These are phyloP conservation scores for Fomitiporia mediterranea DNA, from an alignment of 1,284 basidiomycete genomes.

Conservation along the genomic window DNA sequence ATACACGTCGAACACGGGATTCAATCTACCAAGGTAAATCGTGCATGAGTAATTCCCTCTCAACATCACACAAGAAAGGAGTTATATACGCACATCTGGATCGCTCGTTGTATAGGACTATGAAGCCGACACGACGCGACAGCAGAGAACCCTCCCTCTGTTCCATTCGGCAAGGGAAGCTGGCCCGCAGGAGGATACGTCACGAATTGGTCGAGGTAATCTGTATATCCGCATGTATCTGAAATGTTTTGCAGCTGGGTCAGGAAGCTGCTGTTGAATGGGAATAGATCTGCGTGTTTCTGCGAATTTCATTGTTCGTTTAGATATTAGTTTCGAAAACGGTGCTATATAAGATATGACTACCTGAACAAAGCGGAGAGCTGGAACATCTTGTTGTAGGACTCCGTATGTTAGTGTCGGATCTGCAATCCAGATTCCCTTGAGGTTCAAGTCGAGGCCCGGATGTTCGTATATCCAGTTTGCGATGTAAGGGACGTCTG, in stretches of 20 bases:
- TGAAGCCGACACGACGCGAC: constrained; percentile 41
- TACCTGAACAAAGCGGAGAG: constrained; percentile 34
- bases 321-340: not conserved
- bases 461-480: constrained; percentile 39
- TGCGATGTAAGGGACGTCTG: constrained; percentile 38
- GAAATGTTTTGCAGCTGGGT: constrained; percentile 33
- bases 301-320: too few species aligned
- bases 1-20: constrained; percentile 50
- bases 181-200: constrained; percentile 41
- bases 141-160: constrained; percentile 31
- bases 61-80: not conserved
- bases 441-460: constrained; percentile 32
- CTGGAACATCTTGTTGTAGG: constrained; percentile 37
- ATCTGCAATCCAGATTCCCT: constrained; percentile 39
- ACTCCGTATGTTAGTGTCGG: constrained; percentile 34
- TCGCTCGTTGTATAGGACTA: constrained; percentile 31
- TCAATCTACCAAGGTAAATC: constrained; percentile 33
- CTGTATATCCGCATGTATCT: constrained; percentile 37
- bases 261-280: constrained; percentile 34
- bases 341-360: not conserved
- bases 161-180: constrained; percentile 42
- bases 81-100: constrained; percentile 35
- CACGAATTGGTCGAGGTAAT: constrained; percentile 37
- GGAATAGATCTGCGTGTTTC: constrained; percentile 50
- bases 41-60: not conserved